Evolutionary conservation across 495 filamentous ascomycete species (phyloP).

Genomic region (Aspergillus conjunctus): DNA sequence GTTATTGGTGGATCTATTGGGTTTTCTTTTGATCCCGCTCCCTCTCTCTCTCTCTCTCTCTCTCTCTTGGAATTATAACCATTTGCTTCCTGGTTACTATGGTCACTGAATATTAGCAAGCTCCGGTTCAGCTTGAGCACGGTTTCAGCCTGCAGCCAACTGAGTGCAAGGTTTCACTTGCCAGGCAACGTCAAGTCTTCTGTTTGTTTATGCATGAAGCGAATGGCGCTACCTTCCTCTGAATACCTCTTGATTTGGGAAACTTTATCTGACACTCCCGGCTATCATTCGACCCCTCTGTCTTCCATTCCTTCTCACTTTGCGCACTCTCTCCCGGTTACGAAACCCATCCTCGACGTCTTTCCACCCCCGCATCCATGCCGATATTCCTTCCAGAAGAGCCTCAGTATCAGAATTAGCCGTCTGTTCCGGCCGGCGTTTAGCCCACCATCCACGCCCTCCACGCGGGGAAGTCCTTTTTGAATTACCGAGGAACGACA

Average conservation of each 20-base stretch:
- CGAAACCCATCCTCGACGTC: slow-evolving; percentile 43
- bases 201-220: not conserved
- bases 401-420: slow-evolving; percentile 29
- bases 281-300: slow-evolving; percentile 15
- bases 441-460: slow-evolving; percentile 23
- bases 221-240: not conserved
- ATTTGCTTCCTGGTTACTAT: slow-evolving; percentile 15
- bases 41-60: no score
- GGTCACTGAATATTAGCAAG: slow-evolving; percentile 11
- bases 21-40: slow-evolving; percentile 14
- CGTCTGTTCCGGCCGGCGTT: slow-evolving; percentile 20
- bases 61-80: slow-evolving; percentile 17
- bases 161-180: not conserved
- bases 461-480: slow-evolving; percentile 7
- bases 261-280: not conserved
- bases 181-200: not conserved
- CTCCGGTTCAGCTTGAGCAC: not conserved
- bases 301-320: slow-evolving; percentile 28
- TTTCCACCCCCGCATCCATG: slow-evolving; percentile 48
- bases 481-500: slow-evolving; percentile 11
- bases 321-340: slow-evolving; percentile 31
- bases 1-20: slow-evolving; percentile 28
- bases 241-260: not conserved
- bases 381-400: slow-evolving; percentile 40
- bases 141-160: not conserved